Evolutionary conservation across 108 stramenopile genomes (phyloP).

Genomic region (Skeletonema menzelii): DNA sequence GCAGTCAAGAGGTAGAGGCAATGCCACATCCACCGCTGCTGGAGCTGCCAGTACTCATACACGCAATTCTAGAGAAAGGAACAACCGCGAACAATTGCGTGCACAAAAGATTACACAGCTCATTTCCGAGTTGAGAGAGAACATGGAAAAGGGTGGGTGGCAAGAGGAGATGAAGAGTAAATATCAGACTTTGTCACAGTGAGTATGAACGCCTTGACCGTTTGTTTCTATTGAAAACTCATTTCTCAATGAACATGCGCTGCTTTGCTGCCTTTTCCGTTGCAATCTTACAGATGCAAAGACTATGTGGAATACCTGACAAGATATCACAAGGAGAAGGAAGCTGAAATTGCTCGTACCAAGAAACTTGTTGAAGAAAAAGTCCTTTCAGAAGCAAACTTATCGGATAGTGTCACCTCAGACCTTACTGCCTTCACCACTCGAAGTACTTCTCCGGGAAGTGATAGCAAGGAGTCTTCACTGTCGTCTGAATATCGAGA

Average conservation of each 20-base stretch:
- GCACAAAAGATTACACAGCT: slow-evolving; percentile 80
- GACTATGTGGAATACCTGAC: slow-evolving; percentile 74
- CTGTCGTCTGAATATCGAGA: slow-evolving; percentile 6
- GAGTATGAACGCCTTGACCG: slow-evolving; percentile 35
- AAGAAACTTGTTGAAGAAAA: slow-evolving; percentile 64
- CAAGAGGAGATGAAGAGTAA: slow-evolving; percentile 82
- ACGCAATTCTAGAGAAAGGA: slow-evolving; percentile 40
- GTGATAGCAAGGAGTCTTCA: slow-evolving; percentile 13
- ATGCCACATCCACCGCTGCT: slow-evolving; percentile 13
- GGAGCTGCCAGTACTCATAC: slow-evolving; percentile 36
- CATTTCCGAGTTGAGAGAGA: slow-evolving; percentile 66
- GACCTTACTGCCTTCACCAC: slow-evolving; percentile 50
- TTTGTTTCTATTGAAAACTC: background rate
- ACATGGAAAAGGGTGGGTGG: slow-evolving; percentile 81
- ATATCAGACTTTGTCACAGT: slow-evolving; percentile 81
- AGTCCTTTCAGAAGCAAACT: slow-evolving; percentile 44
- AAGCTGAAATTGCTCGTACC: slow-evolving; percentile 55
- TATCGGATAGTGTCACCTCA: slow-evolving; percentile 64
- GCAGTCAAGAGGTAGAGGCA: background rate
- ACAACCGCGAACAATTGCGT: slow-evolving; percentile 74
- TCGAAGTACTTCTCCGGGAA: slow-evolving; percentile 11
- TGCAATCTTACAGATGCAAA: slow-evolving; percentile 53
- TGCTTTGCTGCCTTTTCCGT: background rate
- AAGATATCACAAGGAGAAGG: slow-evolving; percentile 64
- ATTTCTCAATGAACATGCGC: background rate